Conservation (phyloP, 805 yeast species). For the Kodamaea hsintzibuensis region DNA sequence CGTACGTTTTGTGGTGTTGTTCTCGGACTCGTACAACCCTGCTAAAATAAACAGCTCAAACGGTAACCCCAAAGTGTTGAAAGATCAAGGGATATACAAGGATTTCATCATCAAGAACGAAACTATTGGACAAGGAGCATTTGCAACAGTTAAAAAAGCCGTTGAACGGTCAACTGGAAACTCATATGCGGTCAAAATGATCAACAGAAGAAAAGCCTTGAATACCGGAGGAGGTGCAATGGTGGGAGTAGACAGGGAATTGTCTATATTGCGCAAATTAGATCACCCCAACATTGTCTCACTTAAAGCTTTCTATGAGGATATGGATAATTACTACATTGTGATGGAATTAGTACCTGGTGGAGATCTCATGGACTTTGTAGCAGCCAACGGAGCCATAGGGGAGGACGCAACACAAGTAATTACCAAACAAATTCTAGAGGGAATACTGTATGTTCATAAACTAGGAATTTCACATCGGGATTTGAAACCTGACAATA, state of each 20-base stretch:
- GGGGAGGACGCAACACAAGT: conserved; percentile 90
- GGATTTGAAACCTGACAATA: conserved; percentile 95
- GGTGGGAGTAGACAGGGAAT: conserved; percentile 83
- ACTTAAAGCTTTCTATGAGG: conserved; percentile 83
- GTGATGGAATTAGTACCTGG: conserved; percentile 97
- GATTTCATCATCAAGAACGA: conserved; percentile 80
- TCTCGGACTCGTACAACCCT: conserved; percentile 44
- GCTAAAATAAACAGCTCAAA: conserved; percentile 22
- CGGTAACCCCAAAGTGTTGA: conserved; percentile 29
- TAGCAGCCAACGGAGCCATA: conserved; percentile 86
- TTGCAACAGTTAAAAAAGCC: conserved; percentile 92
- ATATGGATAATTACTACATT: conserved; percentile 73
- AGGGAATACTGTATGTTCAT: conserved; percentile 87
- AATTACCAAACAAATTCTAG: conserved; percentile 78
- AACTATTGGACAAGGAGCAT: conserved; percentile 96
- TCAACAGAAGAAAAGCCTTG: conserved; percentile 73
- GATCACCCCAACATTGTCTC: conserved; percentile 85
- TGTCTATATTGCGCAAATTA: conserved; percentile 73
- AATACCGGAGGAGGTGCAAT: conserved; percentile 63
- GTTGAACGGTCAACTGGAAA: conserved; percentile 83
- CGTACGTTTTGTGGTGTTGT: conserved; percentile 51
- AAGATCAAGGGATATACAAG: conserved; percentile 58
- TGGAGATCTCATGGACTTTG: conserved; percentile 97
- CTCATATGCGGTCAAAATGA: conserved; percentile 88
- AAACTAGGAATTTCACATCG: conserved; percentile 90